phyloP scores from a whole-genome alignment of 768 basidiomycete species.

The Sporobolomyces pararoseus region DNA sequence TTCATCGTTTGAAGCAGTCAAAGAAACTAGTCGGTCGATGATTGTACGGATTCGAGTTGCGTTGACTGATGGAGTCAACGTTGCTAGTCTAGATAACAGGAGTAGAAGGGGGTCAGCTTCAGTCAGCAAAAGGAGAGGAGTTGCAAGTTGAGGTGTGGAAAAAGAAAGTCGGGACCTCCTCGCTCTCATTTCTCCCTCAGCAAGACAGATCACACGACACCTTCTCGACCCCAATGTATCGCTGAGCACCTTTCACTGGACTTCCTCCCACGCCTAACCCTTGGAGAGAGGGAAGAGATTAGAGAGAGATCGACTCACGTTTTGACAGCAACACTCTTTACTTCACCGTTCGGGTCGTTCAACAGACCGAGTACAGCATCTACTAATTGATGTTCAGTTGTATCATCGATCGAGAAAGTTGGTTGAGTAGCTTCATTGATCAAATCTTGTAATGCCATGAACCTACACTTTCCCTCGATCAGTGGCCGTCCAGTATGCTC shows the following conservation, averaged over 20 bases:
- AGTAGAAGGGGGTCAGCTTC: too few relatives aligned
- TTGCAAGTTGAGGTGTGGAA: neutral
- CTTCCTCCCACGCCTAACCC: too few relatives aligned
- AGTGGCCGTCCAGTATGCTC: neutral
- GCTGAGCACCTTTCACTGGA: too few relatives aligned
- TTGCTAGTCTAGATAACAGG: slow-evolving; percentile 75
- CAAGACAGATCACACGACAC: too few relatives aligned
- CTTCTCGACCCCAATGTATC: too few relatives aligned
- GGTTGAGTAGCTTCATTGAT: slow-evolving; percentile 73
- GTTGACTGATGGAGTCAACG: slow-evolving; percentile 81
- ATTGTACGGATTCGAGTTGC: slow-evolving; percentile 78
- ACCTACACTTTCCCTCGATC: slow-evolving; percentile 15
- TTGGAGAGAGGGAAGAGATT: too few relatives aligned
- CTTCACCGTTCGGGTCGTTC: slow-evolving; percentile 93
- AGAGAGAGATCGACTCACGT: slow-evolving; percentile 58
- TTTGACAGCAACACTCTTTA: slow-evolving; percentile 95
- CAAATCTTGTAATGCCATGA: slow-evolving; percentile 94
- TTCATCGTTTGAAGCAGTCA: slow-evolving; percentile 74
- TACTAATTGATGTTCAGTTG: slow-evolving; percentile 76
- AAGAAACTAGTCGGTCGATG: slow-evolving; percentile 81
- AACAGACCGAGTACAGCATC: slow-evolving; percentile 78
- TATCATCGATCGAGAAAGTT: slow-evolving; percentile 77
- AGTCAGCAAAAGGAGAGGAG: neutral
- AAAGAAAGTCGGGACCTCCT: too few relatives aligned
- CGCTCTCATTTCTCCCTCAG: too few relatives aligned